phyloP scores from a whole-genome alignment of 768 basidiomycete genomes.

The Vishniacozyma victoriae region DNA sequence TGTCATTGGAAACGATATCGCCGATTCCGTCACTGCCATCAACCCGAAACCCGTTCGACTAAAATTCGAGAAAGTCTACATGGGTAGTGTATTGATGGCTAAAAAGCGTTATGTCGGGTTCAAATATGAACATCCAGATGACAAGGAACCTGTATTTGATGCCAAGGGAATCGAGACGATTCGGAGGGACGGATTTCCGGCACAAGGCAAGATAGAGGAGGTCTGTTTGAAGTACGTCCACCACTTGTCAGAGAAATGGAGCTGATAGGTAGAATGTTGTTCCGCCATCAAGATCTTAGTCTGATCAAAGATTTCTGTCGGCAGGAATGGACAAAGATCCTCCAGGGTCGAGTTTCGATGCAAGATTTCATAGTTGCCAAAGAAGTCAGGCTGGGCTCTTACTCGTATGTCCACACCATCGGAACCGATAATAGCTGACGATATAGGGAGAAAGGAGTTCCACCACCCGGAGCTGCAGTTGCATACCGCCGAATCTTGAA shows the following conservation, averaged over 20 bases:
- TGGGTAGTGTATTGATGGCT: constrained; percentile 89
- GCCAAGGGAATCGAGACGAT: constrained; percentile 98
- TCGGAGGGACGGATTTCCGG: constrained; percentile 81
- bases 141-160: constrained; percentile 73
- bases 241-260: background rate
- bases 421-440: background rate
- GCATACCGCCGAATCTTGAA: constrained; percentile 67
- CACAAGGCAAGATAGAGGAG: constrained; percentile 89
- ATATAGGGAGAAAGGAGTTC: constrained; percentile 69
- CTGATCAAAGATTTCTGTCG: constrained; percentile 82
- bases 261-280: constrained; percentile 63
- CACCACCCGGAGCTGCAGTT: constrained; percentile 86
- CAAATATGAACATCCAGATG: constrained; percentile 81
- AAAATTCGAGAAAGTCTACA: constrained; percentile 98
- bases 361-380: constrained; percentile 94
- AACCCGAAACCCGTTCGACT: constrained; percentile 90
- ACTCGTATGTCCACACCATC: constrained; percentile 57
- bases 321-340: constrained; percentile 72
- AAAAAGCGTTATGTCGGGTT: constrained; percentile 99
- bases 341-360: constrained; percentile 72
- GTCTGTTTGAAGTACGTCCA: constrained; percentile 68
- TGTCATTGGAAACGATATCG: constrained; percentile 84
- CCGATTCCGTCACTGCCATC: constrained; percentile 72
- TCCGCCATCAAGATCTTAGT: constrained; percentile 82
- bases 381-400: constrained; percentile 86